Evolutionary conservation across 2,329 filamentous ascomycete species (phyloP).

Genomic region (Neopestalotiopsis clavispora): DNA sequence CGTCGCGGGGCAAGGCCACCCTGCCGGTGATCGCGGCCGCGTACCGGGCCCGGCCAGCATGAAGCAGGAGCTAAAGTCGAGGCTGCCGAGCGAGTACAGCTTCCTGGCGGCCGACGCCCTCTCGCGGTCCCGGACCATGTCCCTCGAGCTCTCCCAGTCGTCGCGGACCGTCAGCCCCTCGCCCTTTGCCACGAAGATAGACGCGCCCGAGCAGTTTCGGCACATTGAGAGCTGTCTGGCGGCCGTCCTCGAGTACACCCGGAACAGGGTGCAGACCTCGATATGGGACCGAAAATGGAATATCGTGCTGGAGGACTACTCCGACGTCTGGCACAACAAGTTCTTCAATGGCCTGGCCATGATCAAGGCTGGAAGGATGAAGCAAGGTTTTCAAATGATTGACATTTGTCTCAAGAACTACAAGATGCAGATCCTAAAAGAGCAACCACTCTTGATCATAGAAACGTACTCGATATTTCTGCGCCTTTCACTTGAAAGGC

Average conservation of each 20-base stretch:
- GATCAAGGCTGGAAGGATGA: slow-evolving; percentile 11
- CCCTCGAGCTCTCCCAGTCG: not conserved
- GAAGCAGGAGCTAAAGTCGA: not conserved
- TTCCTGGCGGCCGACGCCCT: not conserved
- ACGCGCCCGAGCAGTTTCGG: not conserved
- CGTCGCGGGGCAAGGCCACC: not conserved
- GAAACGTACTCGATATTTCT: slow-evolving; percentile 5
- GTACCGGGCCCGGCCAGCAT: not conserved
- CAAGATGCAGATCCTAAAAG: not conserved
- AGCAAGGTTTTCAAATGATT: slow-evolving; percentile 7
- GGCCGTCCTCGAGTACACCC: slow-evolving; percentile 8
- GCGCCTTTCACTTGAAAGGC: not conserved
- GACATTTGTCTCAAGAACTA: slow-evolving; percentile 12
- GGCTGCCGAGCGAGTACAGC: slow-evolving; percentile 4
- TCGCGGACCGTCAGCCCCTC: not conserved
- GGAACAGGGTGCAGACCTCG: not conserved
- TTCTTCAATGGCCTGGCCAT: not conserved
- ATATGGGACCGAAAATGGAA: slow-evolving; percentile 1
- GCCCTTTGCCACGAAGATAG: not conserved
- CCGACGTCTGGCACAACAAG: slow-evolving; percentile 7
- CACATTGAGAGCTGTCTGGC: slow-evolving; percentile 8
- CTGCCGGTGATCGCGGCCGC: slow-evolving; percentile 10
- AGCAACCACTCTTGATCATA: slow-evolving; percentile 15
- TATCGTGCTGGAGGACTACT: not conserved
- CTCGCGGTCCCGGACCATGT: not conserved